Evolutionary conservation across 75 land plant genomes (phyloP).

Genomic region (Ceratopteris richardii): DNA sequence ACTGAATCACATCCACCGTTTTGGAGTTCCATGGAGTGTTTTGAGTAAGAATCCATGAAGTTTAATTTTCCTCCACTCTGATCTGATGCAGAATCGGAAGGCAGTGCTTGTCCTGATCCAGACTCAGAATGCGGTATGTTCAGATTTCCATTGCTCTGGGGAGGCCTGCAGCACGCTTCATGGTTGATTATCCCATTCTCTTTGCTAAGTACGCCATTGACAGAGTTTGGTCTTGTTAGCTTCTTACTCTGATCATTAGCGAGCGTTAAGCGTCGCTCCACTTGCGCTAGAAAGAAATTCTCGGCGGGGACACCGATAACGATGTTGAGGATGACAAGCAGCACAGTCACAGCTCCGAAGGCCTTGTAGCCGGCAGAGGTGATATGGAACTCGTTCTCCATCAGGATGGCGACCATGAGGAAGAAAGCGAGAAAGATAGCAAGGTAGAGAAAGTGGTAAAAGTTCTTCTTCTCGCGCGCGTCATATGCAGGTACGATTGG

Average conservation of each 20-base stretch:
- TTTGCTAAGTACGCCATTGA: not conserved
- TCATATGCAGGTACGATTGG: conserved; percentile 6
- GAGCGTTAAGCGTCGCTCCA: too few relatives aligned
- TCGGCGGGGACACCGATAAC: conserved; percentile 33
- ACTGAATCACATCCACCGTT: too few relatives aligned
- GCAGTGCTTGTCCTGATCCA: too few relatives aligned
- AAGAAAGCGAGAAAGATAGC: conserved; percentile 37
- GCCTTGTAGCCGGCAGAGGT: conserved; percentile 6
- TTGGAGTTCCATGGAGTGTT: too few relatives aligned
- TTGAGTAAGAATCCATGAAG: too few relatives aligned
- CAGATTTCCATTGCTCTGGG: too few relatives aligned
- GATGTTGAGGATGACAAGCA: conserved; percentile 38
- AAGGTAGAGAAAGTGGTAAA: conserved; percentile 29
- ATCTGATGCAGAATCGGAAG: too few relatives aligned
- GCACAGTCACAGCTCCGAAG: conserved; percentile 21
- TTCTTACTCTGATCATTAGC: too few relatives aligned
- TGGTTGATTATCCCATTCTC: not conserved
- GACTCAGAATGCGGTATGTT: too few relatives aligned
- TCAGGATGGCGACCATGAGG: conserved; percentile 36
- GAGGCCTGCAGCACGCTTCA: too few relatives aligned
- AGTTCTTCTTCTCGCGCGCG: conserved; percentile 15
- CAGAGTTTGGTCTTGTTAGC: too few relatives aligned
- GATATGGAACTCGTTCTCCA: conserved; percentile 23
- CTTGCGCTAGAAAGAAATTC: not conserved
- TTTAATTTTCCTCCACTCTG: too few relatives aligned